Percentiles rank a stretch among this genome's conserved stretches.
phyloP scores from a whole-genome alignment of 2,329 filamentous ascomycete species.

The Neurospora sp. region DNA sequence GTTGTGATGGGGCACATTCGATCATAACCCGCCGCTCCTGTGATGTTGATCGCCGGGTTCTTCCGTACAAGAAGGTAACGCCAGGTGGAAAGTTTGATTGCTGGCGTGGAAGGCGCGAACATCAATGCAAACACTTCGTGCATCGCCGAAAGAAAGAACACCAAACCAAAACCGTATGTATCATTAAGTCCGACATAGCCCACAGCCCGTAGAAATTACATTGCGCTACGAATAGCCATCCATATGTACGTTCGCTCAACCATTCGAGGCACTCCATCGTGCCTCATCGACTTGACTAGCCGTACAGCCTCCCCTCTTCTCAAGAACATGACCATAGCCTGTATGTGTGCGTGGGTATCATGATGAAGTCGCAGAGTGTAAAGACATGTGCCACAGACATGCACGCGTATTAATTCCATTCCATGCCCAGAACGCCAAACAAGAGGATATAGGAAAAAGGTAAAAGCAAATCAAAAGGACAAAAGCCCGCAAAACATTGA shows the following conservation, averaged over 20 bases:
- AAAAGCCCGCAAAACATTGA: background rate
- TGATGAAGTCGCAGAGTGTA: background rate
- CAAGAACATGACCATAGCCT: background rate
- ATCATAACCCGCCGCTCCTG: background rate
- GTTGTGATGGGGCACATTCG: background rate
- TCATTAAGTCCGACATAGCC: background rate
- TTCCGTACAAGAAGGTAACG: background rate
- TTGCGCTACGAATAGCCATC: background rate
- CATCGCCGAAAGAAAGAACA: background rate
- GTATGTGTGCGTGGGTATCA: background rate
- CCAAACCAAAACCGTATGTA: background rate
- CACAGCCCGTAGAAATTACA: background rate
- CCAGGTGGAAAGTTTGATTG: background rate
- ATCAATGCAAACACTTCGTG: background rate
- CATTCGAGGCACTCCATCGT: background rate
- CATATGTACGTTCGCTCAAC: background rate
- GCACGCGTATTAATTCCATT: background rate
- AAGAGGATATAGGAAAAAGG: background rate
- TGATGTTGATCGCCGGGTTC: background rate
- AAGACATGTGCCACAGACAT: background rate
- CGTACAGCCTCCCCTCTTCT: background rate
- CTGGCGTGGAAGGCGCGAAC: background rate
- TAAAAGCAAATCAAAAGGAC: background rate
- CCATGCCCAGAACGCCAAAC: background rate
- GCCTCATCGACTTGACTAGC: background rate